Evolutionary conservation across 2,329 filamentous ascomycete species (phyloP).

Genomic region (Nothomitra cinnamomea): DNA sequence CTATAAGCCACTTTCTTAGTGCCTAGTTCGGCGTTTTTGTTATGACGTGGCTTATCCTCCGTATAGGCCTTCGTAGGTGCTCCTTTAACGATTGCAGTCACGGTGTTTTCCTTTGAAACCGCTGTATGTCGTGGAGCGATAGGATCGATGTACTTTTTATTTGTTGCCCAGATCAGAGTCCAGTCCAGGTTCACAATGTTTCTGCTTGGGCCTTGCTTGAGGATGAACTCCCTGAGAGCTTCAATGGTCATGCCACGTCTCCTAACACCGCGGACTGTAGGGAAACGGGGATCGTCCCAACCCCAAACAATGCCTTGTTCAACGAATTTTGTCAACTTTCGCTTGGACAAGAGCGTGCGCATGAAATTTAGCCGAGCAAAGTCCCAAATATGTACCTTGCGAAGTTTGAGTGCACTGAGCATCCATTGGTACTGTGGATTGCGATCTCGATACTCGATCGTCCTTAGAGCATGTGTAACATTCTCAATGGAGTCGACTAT

Average conservation of each 20-base stretch:
- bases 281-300: conserved; percentile 34
- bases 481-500: conserved; percentile 45
- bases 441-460: conserved; percentile 40
- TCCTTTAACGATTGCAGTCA: conserved; percentile 53
- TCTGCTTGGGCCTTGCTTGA: conserved; percentile 31
- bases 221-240: conserved; percentile 31
- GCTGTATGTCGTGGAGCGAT: conserved; percentile 58
- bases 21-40: conserved; percentile 74
- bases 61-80: conserved; percentile 42
- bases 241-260: conserved; percentile 32
- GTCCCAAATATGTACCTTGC: conserved; percentile 31
- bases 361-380: conserved; percentile 36
- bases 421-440: conserved; percentile 36
- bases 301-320: conserved; percentile 30
- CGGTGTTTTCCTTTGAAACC: conserved; percentile 51
- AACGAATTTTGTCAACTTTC: conserved; percentile 33
- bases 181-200: conserved; percentile 33
- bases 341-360: conserved; percentile 32
- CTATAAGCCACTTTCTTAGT: conserved; percentile 74
- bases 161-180: conserved; percentile 34
- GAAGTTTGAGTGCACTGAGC: conserved; percentile 28
- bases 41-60: conserved; percentile 71
- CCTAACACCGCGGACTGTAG: conserved; percentile 32
- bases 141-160: conserved; percentile 72
- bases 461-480: conserved; percentile 47